Percentiles rank a stretch among this genome's conserved stretches.
phyloP scores from a whole-genome alignment of 176 grass and related monocot species.

The Carex myosuroides region DNA sequence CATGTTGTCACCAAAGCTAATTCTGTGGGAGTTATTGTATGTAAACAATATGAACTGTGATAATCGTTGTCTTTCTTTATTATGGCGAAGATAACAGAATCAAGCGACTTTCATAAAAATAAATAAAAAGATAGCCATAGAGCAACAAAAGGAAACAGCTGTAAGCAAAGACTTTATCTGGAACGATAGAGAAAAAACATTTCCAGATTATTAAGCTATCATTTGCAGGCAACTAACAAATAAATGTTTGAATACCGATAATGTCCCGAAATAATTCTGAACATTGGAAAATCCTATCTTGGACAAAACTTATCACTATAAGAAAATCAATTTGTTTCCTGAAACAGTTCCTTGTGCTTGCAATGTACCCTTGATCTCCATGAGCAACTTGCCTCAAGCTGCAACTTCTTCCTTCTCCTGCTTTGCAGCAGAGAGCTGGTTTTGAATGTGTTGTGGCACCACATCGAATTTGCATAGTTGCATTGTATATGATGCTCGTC shows the following conservation, averaged over 20 bases:
- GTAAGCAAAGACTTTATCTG: not conserved
- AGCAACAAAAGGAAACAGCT: too few species aligned
- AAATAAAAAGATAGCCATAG: too few species aligned
- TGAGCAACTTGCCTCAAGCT: constrained; percentile 37
- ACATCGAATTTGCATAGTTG: constrained; percentile 84
- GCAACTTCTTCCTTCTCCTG: constrained; percentile 42
- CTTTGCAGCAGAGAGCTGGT: constrained; percentile 58
- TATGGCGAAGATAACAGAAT: not conserved
- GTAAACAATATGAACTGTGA: too few species aligned
- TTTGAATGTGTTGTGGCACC: constrained; percentile 81
- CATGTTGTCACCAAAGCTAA: too few species aligned
- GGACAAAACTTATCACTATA: constrained; percentile 9
- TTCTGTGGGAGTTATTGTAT: too few species aligned
- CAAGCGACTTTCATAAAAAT: not conserved
- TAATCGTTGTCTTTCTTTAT: not conserved
- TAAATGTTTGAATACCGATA: not conserved
- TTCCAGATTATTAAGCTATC: not conserved
- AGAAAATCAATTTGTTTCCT: constrained; percentile 25
- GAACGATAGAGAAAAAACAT: not conserved
- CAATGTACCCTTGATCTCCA: constrained; percentile 24
- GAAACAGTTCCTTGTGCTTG: constrained; percentile 22
- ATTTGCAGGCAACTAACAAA: constrained; percentile 1
- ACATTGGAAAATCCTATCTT: not conserved
- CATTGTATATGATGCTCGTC: constrained; percentile 90
- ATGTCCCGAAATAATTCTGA: constrained; percentile 4